Evolutionary conservation across 2,329 filamentous ascomycete genomes (phyloP).

Genomic region (Phialocephala sp.): DNA sequence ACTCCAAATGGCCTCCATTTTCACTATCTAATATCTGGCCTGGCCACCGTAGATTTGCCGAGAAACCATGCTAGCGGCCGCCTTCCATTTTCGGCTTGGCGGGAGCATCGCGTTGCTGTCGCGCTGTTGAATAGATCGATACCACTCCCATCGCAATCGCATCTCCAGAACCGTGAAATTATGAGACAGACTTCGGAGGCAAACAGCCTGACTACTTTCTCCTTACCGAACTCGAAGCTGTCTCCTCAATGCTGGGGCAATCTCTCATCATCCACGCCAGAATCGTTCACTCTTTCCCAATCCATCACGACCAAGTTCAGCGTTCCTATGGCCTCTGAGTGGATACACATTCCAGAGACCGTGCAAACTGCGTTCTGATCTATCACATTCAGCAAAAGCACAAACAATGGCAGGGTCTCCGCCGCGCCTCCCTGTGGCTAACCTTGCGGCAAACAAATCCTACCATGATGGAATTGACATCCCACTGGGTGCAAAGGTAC

Average conservation of each 20-base stretch:
- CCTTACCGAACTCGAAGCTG: too few species aligned
- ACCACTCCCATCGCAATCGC: not conserved
- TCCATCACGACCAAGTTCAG: not conserved
- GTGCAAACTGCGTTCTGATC: not conserved
- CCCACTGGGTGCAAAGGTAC: conserved; percentile 18
- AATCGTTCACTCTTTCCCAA: not conserved
- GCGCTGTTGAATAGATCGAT: not conserved
- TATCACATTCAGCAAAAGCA: not conserved
- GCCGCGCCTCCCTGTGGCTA: conserved; percentile 11
- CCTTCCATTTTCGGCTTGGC: not conserved
- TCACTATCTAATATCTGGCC: conserved; percentile 10
- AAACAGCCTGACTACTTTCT: too few species aligned
- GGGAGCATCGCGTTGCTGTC: not conserved
- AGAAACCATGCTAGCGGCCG: not conserved
- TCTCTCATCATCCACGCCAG: too few species aligned
- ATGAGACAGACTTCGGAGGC: too few species aligned
- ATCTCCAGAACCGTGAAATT: not conserved
- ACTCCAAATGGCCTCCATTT: not conserved
- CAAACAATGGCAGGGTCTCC: conserved; percentile 17
- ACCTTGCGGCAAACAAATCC: conserved; percentile 10
- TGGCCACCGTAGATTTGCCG: conserved; percentile 9
- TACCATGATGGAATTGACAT: conserved; percentile 4
- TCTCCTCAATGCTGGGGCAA: too few species aligned
- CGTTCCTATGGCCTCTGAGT: not conserved
- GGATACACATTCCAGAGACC: not conserved